Evolutionary conservation across 768 basidiomycete species (phyloP), one percentile per base, ranked within the genome.

Genomic region (Multifurca ochricompacta): DNA sequence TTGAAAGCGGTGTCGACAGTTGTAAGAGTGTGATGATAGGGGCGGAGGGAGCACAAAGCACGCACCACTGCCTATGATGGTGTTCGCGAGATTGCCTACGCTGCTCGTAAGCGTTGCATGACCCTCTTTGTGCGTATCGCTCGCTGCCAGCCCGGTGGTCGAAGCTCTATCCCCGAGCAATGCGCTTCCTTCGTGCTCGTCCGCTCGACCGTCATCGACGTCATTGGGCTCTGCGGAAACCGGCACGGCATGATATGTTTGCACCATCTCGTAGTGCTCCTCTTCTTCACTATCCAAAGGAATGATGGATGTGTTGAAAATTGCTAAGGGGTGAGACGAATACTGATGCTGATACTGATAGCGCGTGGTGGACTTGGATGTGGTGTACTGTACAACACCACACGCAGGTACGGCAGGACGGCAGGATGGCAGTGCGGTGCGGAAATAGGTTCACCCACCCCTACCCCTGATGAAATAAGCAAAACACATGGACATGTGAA

Each of bases 21-120:
- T 6, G n/a, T 34, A 21, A 32, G 8, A 32, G n/a, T 2, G 18
- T 11, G 27, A 31, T 8, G n/a, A 39, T 16, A 28, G 23, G 19
- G 11, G n/a, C 3, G 19, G 14, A 7, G 21, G 43, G 16, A 1
- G 41, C 0, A 4, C 5, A 36, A 40, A 18, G n/a, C n/a, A 56
- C 78, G 63, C 67, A 82, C 91, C 91, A 51, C 87, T 94, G 13
- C 92, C 92, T 61, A 96, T 85, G 63, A 94, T 91, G 0, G 93
- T 96, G 62, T 96, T 96, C 23, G 82, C 73, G 39, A 96, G 71
- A 64, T 92, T 92, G 60, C 87, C 83, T 48, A 89, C 75, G 46
- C 81, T 82, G 59, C 86, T 87, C 18, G 74, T 59, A 25, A 91
- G 67, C 39, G 71, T 79, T 10, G 88, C 91, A 68, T 79, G 80